Evolutionary conservation across 257 asterid genomes (phyloP).

Genomic region (Solanum chmielewskii): DNA sequence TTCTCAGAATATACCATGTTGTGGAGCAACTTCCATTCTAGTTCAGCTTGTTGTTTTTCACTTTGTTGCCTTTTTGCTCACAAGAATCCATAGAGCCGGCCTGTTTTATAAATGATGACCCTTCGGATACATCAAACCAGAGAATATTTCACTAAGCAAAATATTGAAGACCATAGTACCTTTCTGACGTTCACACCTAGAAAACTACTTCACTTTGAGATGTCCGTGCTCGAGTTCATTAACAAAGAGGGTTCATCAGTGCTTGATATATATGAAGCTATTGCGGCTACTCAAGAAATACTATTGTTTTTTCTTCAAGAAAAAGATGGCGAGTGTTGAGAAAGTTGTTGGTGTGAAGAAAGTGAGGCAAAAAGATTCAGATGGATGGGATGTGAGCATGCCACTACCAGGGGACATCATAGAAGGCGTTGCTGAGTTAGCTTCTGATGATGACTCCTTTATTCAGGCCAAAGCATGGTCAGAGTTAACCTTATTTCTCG

Average conservation of each 20-base stretch:
- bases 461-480: constrained; percentile 27
- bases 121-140: constrained; percentile 17
- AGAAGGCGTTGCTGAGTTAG: constrained; percentile 23
- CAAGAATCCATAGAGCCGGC: background rate
- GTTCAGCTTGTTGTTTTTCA: background rate
- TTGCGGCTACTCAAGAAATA: background rate
- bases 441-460: constrained; percentile 14
- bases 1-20: background rate
- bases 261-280: background rate
- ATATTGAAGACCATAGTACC: background rate
- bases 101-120: background rate
- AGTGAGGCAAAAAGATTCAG: constrained; percentile 28
- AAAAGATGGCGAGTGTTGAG: constrained; percentile 6
- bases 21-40: background rate
- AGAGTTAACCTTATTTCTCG: constrained; percentile 15
- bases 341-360: constrained; percentile 31
- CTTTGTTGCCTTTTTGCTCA: background rate
- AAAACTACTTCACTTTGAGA: constrained; percentile 9
- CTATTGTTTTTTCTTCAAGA: background rate
- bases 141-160: background rate
- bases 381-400: constrained; percentile 41
- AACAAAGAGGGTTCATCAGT: background rate
- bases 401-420: constrained; percentile 49
- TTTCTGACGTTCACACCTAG: constrained; percentile 21
- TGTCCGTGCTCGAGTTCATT: background rate